Conservation (phyloP, 176 grass and related monocot species). For the Tillandsia fasciculata region DNA sequence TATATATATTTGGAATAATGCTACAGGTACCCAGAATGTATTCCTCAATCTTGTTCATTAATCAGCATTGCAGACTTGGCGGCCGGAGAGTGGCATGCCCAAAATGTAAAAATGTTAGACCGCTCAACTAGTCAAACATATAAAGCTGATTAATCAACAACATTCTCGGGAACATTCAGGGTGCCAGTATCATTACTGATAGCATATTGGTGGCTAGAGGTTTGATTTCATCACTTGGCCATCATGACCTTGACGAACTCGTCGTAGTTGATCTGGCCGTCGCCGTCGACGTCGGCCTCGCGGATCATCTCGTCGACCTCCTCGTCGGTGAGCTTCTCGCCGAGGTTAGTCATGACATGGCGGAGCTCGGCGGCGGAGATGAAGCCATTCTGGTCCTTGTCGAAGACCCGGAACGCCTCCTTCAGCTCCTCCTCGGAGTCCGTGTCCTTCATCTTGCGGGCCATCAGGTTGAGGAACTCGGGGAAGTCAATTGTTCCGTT, state of each 20-base stretch:
- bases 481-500: constrained; percentile 30
- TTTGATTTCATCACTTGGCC: constrained; percentile 27
- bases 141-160: too few relatives aligned
- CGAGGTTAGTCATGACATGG: constrained; percentile 36
- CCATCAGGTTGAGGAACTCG: constrained; percentile 28
- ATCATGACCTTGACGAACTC: constrained; percentile 48
- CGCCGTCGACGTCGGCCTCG: constrained; percentile 30
- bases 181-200: background rate
- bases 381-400: constrained; percentile 36
- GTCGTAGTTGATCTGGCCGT: constrained; percentile 40
- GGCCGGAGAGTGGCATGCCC: too few relatives aligned
- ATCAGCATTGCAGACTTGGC: too few relatives aligned
- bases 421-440: constrained; percentile 32
- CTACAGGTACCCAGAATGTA: too few relatives aligned
- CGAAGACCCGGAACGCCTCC: constrained; percentile 35
- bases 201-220: background rate
- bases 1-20: too few relatives aligned
- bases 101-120: too few relatives aligned
- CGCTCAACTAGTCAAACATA: too few relatives aligned
- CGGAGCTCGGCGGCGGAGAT: constrained; percentile 26
- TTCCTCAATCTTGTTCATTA: too few relatives aligned
- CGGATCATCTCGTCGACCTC: constrained; percentile 32
- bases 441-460: constrained; percentile 33
- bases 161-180: too few relatives aligned
- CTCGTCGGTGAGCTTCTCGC: constrained; percentile 36